Base-by-base conservation (phyloP, 306 rosid genomes). In the Lablab purpureus region DNA sequence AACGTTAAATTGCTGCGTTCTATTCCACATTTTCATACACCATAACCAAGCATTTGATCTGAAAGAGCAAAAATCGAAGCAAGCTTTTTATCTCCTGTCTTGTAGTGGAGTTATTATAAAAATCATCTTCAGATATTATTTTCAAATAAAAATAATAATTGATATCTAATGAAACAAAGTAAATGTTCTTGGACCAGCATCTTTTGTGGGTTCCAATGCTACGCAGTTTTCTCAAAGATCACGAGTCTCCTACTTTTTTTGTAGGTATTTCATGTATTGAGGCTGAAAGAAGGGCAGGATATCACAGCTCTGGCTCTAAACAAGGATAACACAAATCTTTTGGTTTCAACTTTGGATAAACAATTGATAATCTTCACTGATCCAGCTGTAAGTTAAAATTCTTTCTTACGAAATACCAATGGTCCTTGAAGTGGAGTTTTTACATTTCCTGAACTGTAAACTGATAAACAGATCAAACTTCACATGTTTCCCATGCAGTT, bases 321-420 rank as follows among this genome's bases (percentile, higher is more conserved):
- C 87, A 75, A 86, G 71, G 98, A 95, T 59, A 88, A 87, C 75
- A 93, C 99, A 64, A 95, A 93, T 90, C 96, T 95, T 68, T 87
- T 95, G 90, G 98, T 93, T 73, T 93, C 99, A 19, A 95, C 99
- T 63, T 83, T 59, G 36, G 96, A 95, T 85, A 91, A 87, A 80
- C 91, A 87, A 75, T 84, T 95, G 90, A 85, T 95, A 78, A 81
- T 95, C 84, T 93, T 92, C 91, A 93, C 99, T 1, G 97, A 95
- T 63, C 98, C 99, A 73, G 76, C 98, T 55, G 99, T 95, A 87
- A 88, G 99, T 91, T 62, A 63, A n/a, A n/a, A 83, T 75, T 23
- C 41, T 60, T 60, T 22, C 47, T 34, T 14, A 65, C 76, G 60
- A 22, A 75, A 69, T 76, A 36, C 4, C 64, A 73, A 30, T 30